Base-by-base conservation (phyloP, 2,329 filamentous ascomycete species). In the Tolypocladium ophioglossoides region DNA sequence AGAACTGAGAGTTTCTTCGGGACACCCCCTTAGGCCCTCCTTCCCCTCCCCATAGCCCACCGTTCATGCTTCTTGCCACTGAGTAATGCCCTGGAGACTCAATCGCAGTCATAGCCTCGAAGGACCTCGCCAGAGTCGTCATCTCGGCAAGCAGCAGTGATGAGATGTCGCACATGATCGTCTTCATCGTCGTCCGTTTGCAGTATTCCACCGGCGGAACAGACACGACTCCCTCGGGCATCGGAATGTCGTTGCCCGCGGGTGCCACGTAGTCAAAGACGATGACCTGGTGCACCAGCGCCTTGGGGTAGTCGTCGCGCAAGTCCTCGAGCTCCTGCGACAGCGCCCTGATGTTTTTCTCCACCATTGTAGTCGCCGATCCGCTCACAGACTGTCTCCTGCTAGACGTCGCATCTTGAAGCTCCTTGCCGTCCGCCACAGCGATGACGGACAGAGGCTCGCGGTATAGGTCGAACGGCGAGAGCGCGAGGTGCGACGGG, bases 391-490 rank as follows among this genome's bases (percentile, higher is more conserved):
- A 83, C 52, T 76, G 73, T 44, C 79, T 72, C 62, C 78, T 80
- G 68, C 73, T 78, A 58, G 82, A 80, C 46, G 73, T 70, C 5
- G 72, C 68, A 56, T 76, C 76, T 56, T 76, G 72, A 30, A 89
- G 76, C 68, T 95, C 89, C 41, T 74, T 72, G 50, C 88, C 90
- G 70, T 97, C 92, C 18, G 89, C 88, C 55, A 97, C 77, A 3
- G 89, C 92, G 58, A 99, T 80, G 30, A 97, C 78, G 52, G 87
- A 82, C 53, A 96, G 77, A 10, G 90, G 87, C 68, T 95, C 89
- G 62, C 91, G 82, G 68, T 89, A 95, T 46, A 92, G 76, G 68
- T 99, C 94, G 74, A 96, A 96, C 1, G 94, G 91, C 39, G 87
- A 87, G 41, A 95, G 74, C 22, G 89, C 80, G 46, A 89, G 76